Percentiles rank a stretch among this genome's conserved stretches.
Conservation (phyloP, 2,329 filamentous ascomycete species). For the Pseudonectria foliicola region DNA sequence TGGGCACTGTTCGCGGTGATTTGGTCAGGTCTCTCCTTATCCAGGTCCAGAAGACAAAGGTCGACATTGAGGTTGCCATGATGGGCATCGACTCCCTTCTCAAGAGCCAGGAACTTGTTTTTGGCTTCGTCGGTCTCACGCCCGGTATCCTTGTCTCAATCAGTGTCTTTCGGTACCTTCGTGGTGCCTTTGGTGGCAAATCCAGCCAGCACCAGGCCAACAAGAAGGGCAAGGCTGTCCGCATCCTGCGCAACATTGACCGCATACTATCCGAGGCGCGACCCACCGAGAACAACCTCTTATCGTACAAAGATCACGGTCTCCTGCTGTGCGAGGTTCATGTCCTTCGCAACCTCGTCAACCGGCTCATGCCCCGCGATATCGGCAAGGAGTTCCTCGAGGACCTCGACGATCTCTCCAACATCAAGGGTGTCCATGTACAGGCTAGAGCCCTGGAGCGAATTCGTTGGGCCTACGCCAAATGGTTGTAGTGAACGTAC, state of each 20-base stretch:
- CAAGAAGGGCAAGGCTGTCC: conserved; percentile 62
- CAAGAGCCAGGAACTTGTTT: conserved; percentile 94
- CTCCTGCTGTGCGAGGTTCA: conserved; percentile 86
- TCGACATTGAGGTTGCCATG: conserved; percentile 93
- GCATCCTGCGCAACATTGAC: conserved; percentile 81
- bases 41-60: conserved; percentile 97
- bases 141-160: conserved; percentile 86
- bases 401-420: conserved; percentile 78
- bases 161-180: conserved; percentile 65
- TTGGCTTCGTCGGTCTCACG: conserved; percentile 92
- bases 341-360: conserved; percentile 58
- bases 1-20: conserved; percentile 77
- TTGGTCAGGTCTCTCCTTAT: conserved; percentile 86
- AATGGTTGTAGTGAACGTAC: conserved; percentile 51
- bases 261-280: conserved; percentile 64
- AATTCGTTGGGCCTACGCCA: conserved; percentile 83
- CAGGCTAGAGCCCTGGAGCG: conserved; percentile 75
- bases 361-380: conserved; percentile 60
- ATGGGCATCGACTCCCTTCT: conserved; percentile 90
- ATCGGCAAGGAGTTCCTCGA: conserved; percentile 80
- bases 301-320: conserved; percentile 90
- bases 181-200: conserved; percentile 61
- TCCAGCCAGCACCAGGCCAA: conserved; percentile 59
- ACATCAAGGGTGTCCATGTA: conserved; percentile 69
- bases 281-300: conserved; percentile 63